Base-by-base conservation (phyloP, 352 stramenopile species). In the Globisporangium nunn region DNA sequence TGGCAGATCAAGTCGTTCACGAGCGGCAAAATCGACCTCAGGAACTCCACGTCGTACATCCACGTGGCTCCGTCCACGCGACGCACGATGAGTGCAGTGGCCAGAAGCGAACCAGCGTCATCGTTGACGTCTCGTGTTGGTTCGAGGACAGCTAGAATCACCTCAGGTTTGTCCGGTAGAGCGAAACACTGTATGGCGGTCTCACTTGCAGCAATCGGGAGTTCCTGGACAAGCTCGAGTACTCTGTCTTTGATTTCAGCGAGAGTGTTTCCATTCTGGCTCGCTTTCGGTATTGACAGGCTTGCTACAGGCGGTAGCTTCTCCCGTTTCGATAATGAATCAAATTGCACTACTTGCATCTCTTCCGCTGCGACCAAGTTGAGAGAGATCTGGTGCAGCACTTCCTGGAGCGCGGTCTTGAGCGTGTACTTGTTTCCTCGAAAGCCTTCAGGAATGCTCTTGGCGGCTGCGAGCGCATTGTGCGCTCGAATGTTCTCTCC, bases 401-500 rank as follows among this genome's bases (percentile, higher is more conserved):
- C 31, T 0, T 62, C 63, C 15, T 55, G 31, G 51, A 86, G 85
- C 1, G 85, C 30, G 12, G 58, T 4, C 0, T 30, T 35, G 11
- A 88, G 72, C 0, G 76, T 85, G 15, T 66, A 79, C 14, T 50
- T 57, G 58, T 89, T 91, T n/a, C 82, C 82, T 40, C 64, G 54
- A 50, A 93, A 91, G 6, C 88, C 56, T 6, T 53, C 66, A 0
- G 66, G 50, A 0, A 90, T 47, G 10, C 40, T 39, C 23, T 71
- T 67, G 0, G 18, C 44, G 0, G 70, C 43, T 0, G 70, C 61
- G 18, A 52, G 62, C 12, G 71, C 70, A 10, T 45, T 56, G 7
- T 71, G 35, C 7, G 65, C 62, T 2, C 75, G 74, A 10, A 88
- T 64, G 37, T 68, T 65, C 28, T 80, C 58, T 2, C 81, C 80